Evolutionary conservation across 371 early-diverging fungal species (phyloP).

Genomic region (Fennellomyces sp.): DNA sequence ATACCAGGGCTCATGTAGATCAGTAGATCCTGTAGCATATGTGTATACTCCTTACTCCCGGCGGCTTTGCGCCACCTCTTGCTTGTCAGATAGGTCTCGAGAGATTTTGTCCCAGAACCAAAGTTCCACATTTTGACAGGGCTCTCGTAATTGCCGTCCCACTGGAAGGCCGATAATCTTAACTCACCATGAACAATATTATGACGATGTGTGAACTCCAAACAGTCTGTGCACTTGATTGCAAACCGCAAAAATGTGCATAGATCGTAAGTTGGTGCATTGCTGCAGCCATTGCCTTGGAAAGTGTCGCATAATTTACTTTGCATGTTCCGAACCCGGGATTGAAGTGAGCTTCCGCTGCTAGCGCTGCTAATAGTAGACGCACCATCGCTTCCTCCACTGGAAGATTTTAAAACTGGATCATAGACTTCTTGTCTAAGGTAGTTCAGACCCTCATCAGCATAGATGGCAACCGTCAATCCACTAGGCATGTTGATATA

Average conservation of each 20-base stretch:
- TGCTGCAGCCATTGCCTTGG: not conserved
- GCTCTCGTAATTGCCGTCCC: conserved; percentile 34
- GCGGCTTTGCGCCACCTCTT: conserved; percentile 48
- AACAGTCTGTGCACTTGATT: conserved; percentile 43
- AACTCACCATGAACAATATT: conserved; percentile 47
- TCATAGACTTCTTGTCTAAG: too few species aligned
- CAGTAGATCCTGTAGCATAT: conserved; percentile 13
- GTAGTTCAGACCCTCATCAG: too few species aligned
- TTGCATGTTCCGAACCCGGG: not conserved
- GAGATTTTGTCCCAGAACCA: conserved; percentile 34
- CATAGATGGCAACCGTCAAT: conserved; percentile 37
- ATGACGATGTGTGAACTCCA: conserved; percentile 48
- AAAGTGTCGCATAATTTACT: conserved; percentile 6
- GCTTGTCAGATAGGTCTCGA: conserved; percentile 40
- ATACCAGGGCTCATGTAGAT: conserved; percentile 48
- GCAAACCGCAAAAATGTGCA: conserved; percentile 48
- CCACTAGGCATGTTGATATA: conserved; percentile 40
- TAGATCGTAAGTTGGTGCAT: conserved; percentile 27
- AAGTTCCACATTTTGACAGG: conserved; percentile 45
- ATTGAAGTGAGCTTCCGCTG: conserved; percentile 4
- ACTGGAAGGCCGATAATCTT: conserved; percentile 39
- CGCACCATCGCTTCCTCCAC: too few species aligned
- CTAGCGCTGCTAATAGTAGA: not conserved
- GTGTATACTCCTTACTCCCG: conserved; percentile 30
- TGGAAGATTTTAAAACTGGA: too few species aligned